These are phyloP conservation scores for Eremothecium coryli DNA, from an alignment of 1,139 yeast species.

Conservation along the genomic window DNA sequence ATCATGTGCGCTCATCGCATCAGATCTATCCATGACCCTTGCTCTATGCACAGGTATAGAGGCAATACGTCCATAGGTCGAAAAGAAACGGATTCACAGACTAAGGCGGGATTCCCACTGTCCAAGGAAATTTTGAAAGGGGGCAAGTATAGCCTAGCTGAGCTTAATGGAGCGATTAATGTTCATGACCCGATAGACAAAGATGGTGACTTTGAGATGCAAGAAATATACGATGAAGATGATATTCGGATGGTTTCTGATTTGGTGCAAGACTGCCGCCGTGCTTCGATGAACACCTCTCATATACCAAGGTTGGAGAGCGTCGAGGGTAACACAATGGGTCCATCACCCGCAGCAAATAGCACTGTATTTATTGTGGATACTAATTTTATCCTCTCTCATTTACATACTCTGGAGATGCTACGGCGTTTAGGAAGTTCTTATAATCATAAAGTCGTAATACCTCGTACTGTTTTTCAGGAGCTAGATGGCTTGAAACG, in stretches of 20 bases:
- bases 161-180: neutral
- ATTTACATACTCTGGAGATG: conserved; percentile 46
- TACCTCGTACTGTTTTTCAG: conserved; percentile 60
- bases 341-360: too few relatives aligned
- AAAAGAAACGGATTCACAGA: too few relatives aligned
- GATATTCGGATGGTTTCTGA: conserved; percentile 42
- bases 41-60: too few relatives aligned
- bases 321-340: too few relatives aligned
- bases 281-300: too few relatives aligned
- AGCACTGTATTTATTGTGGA: conserved; percentile 55
- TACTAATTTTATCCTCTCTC: conserved; percentile 68
- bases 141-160: conserved; percentile 1
- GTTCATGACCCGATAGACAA: neutral
- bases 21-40: too few relatives aligned
- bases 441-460: conserved; percentile 44
- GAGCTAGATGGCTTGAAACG: conserved; percentile 77
- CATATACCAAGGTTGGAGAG: neutral
- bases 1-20: too few relatives aligned
- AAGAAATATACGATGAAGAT: conserved; percentile 39
- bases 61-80: too few relatives aligned
- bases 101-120: too few relatives aligned
- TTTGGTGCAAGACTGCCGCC: conserved; percentile 30
- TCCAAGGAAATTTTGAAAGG: too few relatives aligned
- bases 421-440: conserved; percentile 35
- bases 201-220: conserved; percentile 43